Evolutionary conservation across 805 yeast species (phyloP), one percentile per base, ranked within the genome.

Genomic region (Pichia californica): DNA sequence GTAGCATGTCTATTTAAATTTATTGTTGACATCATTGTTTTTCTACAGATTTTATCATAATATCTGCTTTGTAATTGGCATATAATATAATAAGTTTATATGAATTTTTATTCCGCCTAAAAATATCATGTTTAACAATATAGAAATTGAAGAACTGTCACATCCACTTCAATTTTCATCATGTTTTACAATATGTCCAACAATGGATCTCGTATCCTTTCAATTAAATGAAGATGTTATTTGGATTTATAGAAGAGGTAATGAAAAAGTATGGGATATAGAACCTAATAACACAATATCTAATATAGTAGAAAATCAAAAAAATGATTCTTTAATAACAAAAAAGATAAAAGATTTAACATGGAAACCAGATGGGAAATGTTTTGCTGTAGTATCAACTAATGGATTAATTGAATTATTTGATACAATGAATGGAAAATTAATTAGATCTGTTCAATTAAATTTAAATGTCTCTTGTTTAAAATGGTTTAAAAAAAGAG

Each of bases 291-390:
- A 20, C 5, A 19, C 25, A 18, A 15, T 9, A 5, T 5, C 36
- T 7, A 8, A 8, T 5, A 9, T 5, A 16, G 16, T 3, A 31
- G 11, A 34, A 21, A 18, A 19, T 23, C 28, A 19, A 21, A 20
- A n/a, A 5, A 11, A 30, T 38, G 20, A 15, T 14, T 10, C 35
- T 19, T n/a, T 15, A 27, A 29, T n/a, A 16, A 5, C 15, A 16
- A 45, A 28, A 38, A 44, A 19, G 6, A 8, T 15, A 18, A 40
- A 18, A n/a, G 31, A n/a, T 31, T n/a, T 61, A 2, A 42, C 50
- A 25, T 63, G 65, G 63, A 49, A 62, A 29, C 63, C 61, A 1
- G 64, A 59, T 42, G 67, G 68, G 1, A 57, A 58, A 37, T 49
- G 54, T 15, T 55, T 65, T 47, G 58, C 61, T 0, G 44, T 61